These are phyloP conservation scores for Clarireedia sp. DNA, from an alignment of 2,329 filamentous ascomycete genomes.

Conservation along the genomic window DNA sequence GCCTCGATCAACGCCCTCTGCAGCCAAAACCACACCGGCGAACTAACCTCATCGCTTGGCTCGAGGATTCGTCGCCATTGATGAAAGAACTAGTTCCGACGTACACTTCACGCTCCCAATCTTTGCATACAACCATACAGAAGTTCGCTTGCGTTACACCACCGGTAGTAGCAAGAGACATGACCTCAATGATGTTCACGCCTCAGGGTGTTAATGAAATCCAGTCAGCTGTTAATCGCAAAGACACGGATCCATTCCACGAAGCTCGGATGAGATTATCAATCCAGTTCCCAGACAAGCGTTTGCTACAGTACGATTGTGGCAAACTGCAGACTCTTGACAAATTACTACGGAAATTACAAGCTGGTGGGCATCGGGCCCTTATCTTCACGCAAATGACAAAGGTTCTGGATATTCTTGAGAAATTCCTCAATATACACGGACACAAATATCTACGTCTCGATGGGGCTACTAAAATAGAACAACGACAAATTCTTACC, in stretches of 20 bases:
- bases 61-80: slow-evolving; percentile 59
- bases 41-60: slow-evolving; percentile 62
- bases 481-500: slow-evolving; percentile 89
- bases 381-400: slow-evolving; percentile 99
- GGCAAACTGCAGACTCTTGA: slow-evolving; percentile 91
- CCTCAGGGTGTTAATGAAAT: slow-evolving; percentile 49
- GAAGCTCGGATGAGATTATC: slow-evolving; percentile 86
- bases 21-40: slow-evolving; percentile 54
- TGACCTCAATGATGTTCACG: slow-evolving; percentile 61
- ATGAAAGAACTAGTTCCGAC: slow-evolving; percentile 65
- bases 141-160: slow-evolving; percentile 93
- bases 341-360: slow-evolving; percentile 74
- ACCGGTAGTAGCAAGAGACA: slow-evolving; percentile 72
- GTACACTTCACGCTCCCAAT: slow-evolving; percentile 62
- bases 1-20: slow-evolving; percentile 49
- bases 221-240: slow-evolving; percentile 47
- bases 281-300: slow-evolving; percentile 94
- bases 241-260: slow-evolving; percentile 76
- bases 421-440: slow-evolving; percentile 96
- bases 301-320: slow-evolving; percentile 95
- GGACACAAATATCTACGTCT: slow-evolving; percentile 93
- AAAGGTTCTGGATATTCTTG: slow-evolving; percentile 92
- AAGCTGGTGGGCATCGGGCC: slow-evolving; percentile 83
- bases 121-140: slow-evolving; percentile 66
- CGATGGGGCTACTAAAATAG: slow-evolving; percentile 92